Base-by-base conservation (phyloP, 768 basidiomycete genomes). In the Lanmaoa rubissima region DNA sequence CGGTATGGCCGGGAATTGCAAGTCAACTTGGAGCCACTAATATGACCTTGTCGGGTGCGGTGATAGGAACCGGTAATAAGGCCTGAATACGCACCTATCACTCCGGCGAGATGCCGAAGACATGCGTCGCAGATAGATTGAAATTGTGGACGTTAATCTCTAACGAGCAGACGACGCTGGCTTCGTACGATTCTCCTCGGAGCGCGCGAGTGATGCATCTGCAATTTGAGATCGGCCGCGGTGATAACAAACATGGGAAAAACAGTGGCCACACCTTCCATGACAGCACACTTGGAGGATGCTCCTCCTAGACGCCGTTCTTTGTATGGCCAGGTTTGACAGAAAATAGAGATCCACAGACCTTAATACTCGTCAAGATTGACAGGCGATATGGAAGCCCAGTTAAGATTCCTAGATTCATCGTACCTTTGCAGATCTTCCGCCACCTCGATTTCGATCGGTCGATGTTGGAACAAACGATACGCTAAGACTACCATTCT, bases 151-250 rank as follows among this genome's bases (percentile, higher is more conserved):
- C 51, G 64, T 68, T 68, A 67, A 67, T 67, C 66, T 55, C 53
- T 57, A 44, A 39, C 31, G 41, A 49, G 40, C 26, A 38, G 31
- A 44, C 52, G 51, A 54, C 43, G 34, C 36, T 44, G 46, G 40
- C 32, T 60, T 53, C 50, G 61, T 44, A 47, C n/a, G 55, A 41
- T 60, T 54, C 65, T 68, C 68, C 68, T 69, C 68, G 68, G 68
- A 63, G 57, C 28, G 40, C 47, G 44, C 51, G 26, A 58, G 34
- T 14, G 35, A 43, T 49, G 19, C 26, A 53, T 55, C 55, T 48
- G 32, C 42, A 43, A 17, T 46, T 17, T 19, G 34, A 65, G 64
- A 66, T 66, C 61, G 48, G 47, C 67, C 66, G 66, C 66, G 66
- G 66, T 45, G 64, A 69, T 67, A 67, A 38, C 57, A 46, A 41